Base-by-base conservation (phyloP, 1,284 basidiomycete genomes). In the Austropuccinia psidii region DNA sequence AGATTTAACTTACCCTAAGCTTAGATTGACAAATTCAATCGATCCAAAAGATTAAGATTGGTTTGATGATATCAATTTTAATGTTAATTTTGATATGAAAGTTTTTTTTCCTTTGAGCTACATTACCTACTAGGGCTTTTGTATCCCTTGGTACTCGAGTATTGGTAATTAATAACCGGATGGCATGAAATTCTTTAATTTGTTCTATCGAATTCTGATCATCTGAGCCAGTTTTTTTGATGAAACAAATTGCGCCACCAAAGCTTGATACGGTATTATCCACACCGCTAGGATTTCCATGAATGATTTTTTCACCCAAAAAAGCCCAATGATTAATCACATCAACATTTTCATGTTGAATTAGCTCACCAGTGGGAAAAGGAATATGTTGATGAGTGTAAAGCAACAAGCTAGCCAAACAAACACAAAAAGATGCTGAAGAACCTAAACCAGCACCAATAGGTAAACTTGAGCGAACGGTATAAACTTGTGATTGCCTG, bases 361-460 rank as follows among this genome's bases (percentile, higher is more conserved):
- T 76, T 86, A 35, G 86, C 84, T 39, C 88, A 85, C 88, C 88
- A 76, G 85, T 82, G 76, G 88, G 74, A 47, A 81, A 75, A 55
- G 79, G 75, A 21, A 74, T 66, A 75, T 78, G 77, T 78, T 82
- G 75, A 79, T 77, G 29, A 83, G 84, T 35, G 75, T 82, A 81
- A 61, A 97, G 86, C 55, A 97, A 84, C 4, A 91, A 84, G 0
- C 90, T 88, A 4, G 93, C 88, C 49, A 91, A 84, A 80, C 93
- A 96, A 17, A 89, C 87, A 4, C 92, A 95, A 83, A 90, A 96
- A 7, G 96, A 93, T 1, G 96, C 96, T 27, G 93, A 97, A 17
- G 95, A 98, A 35, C 96, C 96, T 57, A 98, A 88, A 49, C 96
- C 96, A 8, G 96, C 96, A n/a, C 93, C 90, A 76, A 98, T 90